Evolutionary conservation across 2,329 filamentous ascomycete species (phyloP).

Genomic region (Claviceps digitariae): DNA sequence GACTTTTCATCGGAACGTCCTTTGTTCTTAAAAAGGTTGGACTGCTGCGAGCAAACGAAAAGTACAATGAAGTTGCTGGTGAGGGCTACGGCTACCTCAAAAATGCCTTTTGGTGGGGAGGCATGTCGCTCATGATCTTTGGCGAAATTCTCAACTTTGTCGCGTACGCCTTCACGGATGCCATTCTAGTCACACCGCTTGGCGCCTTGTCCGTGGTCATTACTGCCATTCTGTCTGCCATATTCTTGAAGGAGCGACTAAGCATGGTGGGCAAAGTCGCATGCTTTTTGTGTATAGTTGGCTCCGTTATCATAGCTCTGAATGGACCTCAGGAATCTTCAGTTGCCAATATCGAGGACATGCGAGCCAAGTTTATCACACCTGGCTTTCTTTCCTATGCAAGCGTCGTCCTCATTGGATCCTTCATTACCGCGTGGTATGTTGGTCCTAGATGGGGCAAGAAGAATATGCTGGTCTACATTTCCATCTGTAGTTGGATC

Average conservation of each 20-base stretch:
- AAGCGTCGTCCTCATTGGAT: constrained; percentile 67
- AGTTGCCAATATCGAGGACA: constrained; percentile 77
- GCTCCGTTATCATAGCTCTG: constrained; percentile 84
- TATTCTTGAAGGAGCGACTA: constrained; percentile 89
- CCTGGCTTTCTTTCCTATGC: constrained; percentile 80
- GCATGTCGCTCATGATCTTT: constrained; percentile 94
- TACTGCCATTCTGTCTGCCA: constrained; percentile 77
- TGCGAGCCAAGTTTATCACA: constrained; percentile 74
- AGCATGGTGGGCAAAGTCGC: constrained; percentile 94
- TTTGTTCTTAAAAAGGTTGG: constrained; percentile 95
- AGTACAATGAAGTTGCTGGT: constrained; percentile 90
- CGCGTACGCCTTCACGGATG: constrained; percentile 92
- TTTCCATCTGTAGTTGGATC: constrained; percentile 90
- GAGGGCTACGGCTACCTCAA: constrained; percentile 97
- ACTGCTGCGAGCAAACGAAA: constrained; percentile 80
- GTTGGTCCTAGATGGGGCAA: constrained; percentile 81
- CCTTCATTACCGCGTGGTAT: constrained; percentile 60
- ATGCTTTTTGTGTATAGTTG: constrained; percentile 89
- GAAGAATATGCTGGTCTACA: constrained; percentile 94
- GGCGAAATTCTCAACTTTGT: constrained; percentile 96
- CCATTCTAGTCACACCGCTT: constrained; percentile 84
- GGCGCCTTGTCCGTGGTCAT: constrained; percentile 88
- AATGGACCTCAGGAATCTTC: constrained; percentile 82
- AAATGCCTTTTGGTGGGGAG: constrained; percentile 87
- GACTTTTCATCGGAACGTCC: constrained; percentile 83